Evolutionary conservation across 495 filamentous ascomycete genomes (phyloP).

Genomic region (Penicillium canariense): DNA sequence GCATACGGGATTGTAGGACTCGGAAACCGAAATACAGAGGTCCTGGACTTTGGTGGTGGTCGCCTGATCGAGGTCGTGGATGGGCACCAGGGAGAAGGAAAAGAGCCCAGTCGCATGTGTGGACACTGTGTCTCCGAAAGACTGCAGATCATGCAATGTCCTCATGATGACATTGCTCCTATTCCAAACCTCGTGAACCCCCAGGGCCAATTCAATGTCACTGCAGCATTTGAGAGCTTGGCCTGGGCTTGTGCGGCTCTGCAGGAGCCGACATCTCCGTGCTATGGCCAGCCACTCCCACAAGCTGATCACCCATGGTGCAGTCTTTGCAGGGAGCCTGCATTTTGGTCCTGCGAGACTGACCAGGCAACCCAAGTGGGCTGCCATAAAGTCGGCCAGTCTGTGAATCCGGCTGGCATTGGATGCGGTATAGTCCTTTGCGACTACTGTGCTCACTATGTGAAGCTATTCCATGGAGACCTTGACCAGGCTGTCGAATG

Average conservation of each 20-base stretch:
- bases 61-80: not conserved
- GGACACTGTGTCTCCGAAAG: not conserved
- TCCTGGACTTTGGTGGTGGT: not conserved
- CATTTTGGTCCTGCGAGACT: slow-evolving; percentile 1
- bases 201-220: not conserved
- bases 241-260: not conserved
- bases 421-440: slow-evolving; percentile 14
- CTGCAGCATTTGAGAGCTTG: not conserved
- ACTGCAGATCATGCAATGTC: slow-evolving; percentile 5
- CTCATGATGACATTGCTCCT: not conserved
- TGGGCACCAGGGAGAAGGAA: slow-evolving; percentile 5
- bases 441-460: not conserved
- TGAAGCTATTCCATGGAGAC: not conserved
- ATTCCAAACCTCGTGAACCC: not conserved
- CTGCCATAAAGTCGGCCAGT: not conserved
- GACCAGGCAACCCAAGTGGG: not conserved
- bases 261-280: not conserved
- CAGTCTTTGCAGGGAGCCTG: slow-evolving; percentile 9
- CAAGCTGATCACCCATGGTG: slow-evolving; percentile 3
- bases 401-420: not conserved
- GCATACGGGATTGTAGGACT: slow-evolving; percentile 13
- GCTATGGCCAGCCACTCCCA: not conserved
- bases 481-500: slow-evolving; percentile 1
- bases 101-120: slow-evolving; percentile 16
- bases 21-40: slow-evolving; percentile 1